A percentile compares a stretch with the other conserved stretches of the same genome.
Evolutionary conservation across 2,329 filamentous ascomycete species (phyloP).

Genomic region (Bisporella sp.): DNA sequence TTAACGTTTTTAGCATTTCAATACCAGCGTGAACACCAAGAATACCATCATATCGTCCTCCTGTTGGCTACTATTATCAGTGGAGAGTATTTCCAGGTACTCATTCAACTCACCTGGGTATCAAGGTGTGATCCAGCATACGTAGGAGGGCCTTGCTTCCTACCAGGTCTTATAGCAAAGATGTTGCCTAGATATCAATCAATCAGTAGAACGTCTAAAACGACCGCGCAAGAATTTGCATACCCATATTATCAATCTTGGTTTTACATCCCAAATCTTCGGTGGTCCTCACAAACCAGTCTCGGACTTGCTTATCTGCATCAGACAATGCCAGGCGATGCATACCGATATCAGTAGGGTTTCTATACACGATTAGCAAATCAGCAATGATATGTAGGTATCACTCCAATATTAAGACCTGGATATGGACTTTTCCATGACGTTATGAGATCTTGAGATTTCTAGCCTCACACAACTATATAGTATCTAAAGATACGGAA

Average conservation of each 20-base stretch:
- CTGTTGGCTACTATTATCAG: conserved; percentile 39
- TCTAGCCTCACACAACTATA: too few relatives aligned
- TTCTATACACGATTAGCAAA: conserved; percentile 25
- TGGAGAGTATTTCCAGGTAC: conserved; percentile 55
- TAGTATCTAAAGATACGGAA: not conserved
- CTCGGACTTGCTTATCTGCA: conserved; percentile 61
- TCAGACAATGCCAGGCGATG: conserved; percentile 65
- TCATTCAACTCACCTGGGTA: conserved; percentile 52
- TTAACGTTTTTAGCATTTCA: conserved; percentile 62
- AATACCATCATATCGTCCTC: conserved; percentile 67
- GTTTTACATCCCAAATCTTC: conserved; percentile 58
- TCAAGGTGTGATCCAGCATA: conserved; percentile 56
- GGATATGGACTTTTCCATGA: not conserved
- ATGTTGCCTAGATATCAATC: conserved; percentile 44
- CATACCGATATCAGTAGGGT: conserved; percentile 66
- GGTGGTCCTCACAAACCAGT: conserved; percentile 67
- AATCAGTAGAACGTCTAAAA: too few relatives aligned
- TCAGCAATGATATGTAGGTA: too few relatives aligned
- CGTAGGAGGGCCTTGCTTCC: conserved; percentile 51
- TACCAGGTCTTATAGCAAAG: conserved; percentile 64
- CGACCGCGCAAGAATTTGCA: not conserved
- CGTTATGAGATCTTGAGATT: too few relatives aligned
- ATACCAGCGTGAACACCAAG: conserved; percentile 67
- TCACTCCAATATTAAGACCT: not conserved
- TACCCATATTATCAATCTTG: conserved; percentile 65